Evolutionary conservation across 1,139 yeast species (phyloP).

Genomic region (Zygosaccharomyces pseudobailii): DNA sequence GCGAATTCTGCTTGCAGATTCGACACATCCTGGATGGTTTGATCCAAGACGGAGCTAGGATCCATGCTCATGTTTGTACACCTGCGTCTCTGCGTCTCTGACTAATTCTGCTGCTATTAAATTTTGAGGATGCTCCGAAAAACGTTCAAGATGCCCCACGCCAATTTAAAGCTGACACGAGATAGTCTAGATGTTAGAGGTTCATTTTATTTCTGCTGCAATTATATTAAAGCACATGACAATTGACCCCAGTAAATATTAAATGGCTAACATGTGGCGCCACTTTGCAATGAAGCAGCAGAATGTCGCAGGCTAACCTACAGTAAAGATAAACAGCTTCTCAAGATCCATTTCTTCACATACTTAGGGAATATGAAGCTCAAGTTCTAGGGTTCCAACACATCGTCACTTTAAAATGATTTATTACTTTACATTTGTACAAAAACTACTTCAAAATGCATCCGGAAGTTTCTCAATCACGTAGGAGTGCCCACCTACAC

Average conservation of each 20-base stretch:
- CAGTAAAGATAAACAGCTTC: too few species aligned
- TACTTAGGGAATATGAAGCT: too few species aligned
- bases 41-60: conserved; percentile 70
- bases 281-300: too few species aligned
- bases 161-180: not conserved
- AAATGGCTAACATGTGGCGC: too few species aligned
- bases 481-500: conserved; percentile 90
- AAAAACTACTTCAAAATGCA: conserved; percentile 58
- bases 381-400: too few species aligned
- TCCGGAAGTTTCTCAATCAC: conserved; percentile 94
- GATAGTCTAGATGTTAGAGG: too few species aligned
- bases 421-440: not conserved
- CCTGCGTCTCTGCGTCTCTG: not conserved
- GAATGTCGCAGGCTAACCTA: too few species aligned
- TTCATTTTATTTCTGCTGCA: too few species aligned
- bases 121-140: not conserved
- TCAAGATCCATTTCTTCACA: too few species aligned
- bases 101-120: not conserved
- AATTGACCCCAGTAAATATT: too few species aligned
- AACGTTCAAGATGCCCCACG: not conserved
- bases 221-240: too few species aligned
- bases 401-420: not conserved
- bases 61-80: conserved; percentile 43
- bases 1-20: conserved; percentile 89
- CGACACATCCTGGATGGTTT: conserved; percentile 68